phyloP scores from a whole-genome alignment of 192 early-diverging fungal species.

The Lobosporangium transversale region DNA sequence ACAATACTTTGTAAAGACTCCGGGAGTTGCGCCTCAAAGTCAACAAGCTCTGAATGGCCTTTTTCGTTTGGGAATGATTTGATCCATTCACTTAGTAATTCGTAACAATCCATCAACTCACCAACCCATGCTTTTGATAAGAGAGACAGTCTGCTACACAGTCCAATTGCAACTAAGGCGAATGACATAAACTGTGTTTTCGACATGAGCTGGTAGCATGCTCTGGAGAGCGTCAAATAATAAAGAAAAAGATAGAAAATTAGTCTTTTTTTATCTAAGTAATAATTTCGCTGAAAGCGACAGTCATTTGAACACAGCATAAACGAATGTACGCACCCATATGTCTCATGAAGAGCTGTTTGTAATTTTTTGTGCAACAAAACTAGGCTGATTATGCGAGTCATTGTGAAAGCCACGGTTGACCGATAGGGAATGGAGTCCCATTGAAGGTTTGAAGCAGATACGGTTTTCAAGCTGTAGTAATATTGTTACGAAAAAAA shows the following conservation, averaged over 20 bases:
- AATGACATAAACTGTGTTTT: slow-evolving; percentile 59
- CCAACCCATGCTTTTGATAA: slow-evolving; percentile 34
- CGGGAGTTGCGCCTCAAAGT: slow-evolving; percentile 36
- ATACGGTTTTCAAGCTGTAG: slow-evolving; percentile 18
- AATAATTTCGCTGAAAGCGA: too few relatives aligned
- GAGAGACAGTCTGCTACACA: slow-evolving; percentile 45
- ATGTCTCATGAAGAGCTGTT: slow-evolving; percentile 36
- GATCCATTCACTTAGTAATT: slow-evolving; percentile 26
- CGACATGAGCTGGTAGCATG: slow-evolving; percentile 49
- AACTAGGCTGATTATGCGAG: slow-evolving; percentile 28
- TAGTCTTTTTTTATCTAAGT: too few relatives aligned
- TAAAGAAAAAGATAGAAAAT: not conserved
- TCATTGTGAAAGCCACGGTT: slow-evolving; percentile 37
- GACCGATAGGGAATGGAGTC: slow-evolving; percentile 45
- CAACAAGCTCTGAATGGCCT: not conserved
- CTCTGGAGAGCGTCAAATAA: slow-evolving; percentile 10
- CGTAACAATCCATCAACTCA: slow-evolving; percentile 32
- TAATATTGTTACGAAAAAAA: too few relatives aligned
- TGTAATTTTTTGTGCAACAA: slow-evolving; percentile 29
- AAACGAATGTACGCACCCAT: slow-evolving; percentile 17
- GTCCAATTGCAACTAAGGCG: slow-evolving; percentile 44
- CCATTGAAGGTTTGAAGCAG: slow-evolving; percentile 19
- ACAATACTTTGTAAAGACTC: slow-evolving; percentile 16
- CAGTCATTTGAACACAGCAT: not conserved
- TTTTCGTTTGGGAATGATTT: slow-evolving; percentile 29